Evolutionary conservation across 2,329 filamentous ascomycete genomes (phyloP).

Genomic region (Biscogniauxia marginata): DNA sequence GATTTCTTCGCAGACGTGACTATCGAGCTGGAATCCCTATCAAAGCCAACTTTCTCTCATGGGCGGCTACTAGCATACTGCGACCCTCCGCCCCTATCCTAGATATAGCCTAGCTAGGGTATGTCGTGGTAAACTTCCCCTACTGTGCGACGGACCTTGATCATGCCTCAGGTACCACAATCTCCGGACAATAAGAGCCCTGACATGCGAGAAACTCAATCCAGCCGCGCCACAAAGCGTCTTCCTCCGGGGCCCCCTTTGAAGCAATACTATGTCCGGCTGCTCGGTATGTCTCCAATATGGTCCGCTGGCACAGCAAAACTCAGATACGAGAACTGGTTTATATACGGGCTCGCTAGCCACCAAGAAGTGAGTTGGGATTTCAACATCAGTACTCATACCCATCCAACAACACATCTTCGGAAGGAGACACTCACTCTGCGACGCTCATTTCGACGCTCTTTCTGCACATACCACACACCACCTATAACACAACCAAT

Average conservation of each 20-base stretch:
- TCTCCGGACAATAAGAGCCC: constrained; percentile 13
- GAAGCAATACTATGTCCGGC: constrained; percentile 19
- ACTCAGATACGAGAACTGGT: not conserved
- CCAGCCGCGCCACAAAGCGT: constrained; percentile 5
- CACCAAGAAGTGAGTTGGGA: not conserved
- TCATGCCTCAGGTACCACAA: constrained; percentile 6
- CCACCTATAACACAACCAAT: not conserved
- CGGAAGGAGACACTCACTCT: not conserved
- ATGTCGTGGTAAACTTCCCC: not conserved
- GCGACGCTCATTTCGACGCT: constrained; percentile 3
- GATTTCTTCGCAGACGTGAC: not conserved
- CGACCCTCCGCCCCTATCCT: not conserved
- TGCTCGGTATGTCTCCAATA: constrained; percentile 28
- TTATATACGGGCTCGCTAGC: constrained; percentile 11
- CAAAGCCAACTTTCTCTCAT: not conserved
- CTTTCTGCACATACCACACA: constrained; percentile 2
- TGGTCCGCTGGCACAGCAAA: constrained; percentile 11
- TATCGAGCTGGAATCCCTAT: not conserved
- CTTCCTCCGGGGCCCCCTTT: constrained; percentile 8
- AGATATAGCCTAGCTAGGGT: not conserved
- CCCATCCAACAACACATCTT: not conserved
- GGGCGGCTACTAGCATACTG: not conserved
- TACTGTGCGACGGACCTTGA: constrained; percentile 23
- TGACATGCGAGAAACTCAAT: constrained; percentile 14
- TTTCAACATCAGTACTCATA: not conserved